Evolutionary conservation across 768 basidiomycete genomes (phyloP).

Genomic region (Pilatotrama ljubarskyi): DNA sequence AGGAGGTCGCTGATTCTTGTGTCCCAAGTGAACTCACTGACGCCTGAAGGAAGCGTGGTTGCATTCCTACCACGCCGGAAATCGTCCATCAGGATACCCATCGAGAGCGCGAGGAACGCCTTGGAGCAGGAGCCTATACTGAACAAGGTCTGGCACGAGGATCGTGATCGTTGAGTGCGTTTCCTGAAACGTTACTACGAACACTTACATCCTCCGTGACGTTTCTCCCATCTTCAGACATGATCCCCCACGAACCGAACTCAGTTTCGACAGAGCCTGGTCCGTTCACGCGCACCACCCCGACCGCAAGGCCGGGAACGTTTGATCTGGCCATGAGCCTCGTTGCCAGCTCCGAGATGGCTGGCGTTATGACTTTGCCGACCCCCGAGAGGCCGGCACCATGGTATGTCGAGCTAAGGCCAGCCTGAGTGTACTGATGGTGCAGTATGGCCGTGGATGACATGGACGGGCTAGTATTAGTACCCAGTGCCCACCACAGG

Average conservation of each 20-base stretch:
- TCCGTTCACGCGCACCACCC: constrained; percentile 4
- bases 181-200: neutral
- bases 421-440: too few relatives aligned
- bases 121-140: constrained; percentile 35
- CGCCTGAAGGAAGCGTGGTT: constrained; percentile 25
- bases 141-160: constrained; percentile 31
- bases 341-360: neutral
- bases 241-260: constrained; percentile 15
- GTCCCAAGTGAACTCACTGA: constrained; percentile 29
- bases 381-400: too few relatives aligned
- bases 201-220: constrained; percentile 11
- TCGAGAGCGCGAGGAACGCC: constrained; percentile 28
- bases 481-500: too few relatives aligned
- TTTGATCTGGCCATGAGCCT: neutral
- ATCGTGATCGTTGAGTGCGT: neutral
- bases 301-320: constrained; percentile 13
- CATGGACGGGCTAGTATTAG: too few relatives aligned
- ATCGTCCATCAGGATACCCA: constrained; percentile 37
- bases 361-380: constrained; percentile 1
- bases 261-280: neutral
- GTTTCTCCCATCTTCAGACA: constrained; percentile 11
- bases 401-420: too few relatives aligned
- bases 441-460: too few relatives aligned
- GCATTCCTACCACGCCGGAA: constrained; percentile 30
- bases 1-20: constrained; percentile 37